Percentiles rank a stretch among this genome's conserved stretches.
These are phyloP conservation scores for Adansonia grandidieri DNA, from an alignment of 441 rosid species.

Conservation along the genomic window DNA sequence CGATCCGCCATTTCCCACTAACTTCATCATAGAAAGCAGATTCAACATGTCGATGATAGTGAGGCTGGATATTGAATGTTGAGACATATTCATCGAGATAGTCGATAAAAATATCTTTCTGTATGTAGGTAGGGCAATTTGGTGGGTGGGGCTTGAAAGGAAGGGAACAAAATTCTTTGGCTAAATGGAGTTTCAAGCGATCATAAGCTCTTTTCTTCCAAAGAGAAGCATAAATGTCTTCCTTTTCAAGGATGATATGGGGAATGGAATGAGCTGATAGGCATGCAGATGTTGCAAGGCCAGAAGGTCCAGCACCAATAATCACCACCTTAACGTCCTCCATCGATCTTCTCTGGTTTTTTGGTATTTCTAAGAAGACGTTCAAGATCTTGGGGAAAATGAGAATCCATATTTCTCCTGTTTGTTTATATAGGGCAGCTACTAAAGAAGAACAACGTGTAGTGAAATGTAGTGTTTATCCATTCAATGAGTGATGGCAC, in stretches of 20 bases:
- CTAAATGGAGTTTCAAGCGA: conserved; percentile 51
- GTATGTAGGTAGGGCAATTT: conserved; percentile 39
- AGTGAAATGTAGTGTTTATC: neutral
- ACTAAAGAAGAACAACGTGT: neutral
- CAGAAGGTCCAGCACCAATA: conserved; percentile 63
- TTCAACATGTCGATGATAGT: conserved; percentile 39
- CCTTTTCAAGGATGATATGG: conserved; percentile 48
- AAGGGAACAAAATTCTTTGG: conserved; percentile 51
- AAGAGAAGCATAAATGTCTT: conserved; percentile 50
- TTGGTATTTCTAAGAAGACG: neutral
- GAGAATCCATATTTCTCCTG: neutral
- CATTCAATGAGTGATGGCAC: neutral
- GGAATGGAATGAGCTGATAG: conserved; percentile 41
- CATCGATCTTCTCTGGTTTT: conserved; percentile 8
- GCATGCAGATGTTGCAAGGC: conserved; percentile 54
- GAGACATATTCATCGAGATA: conserved; percentile 46
- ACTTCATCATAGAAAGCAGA: conserved; percentile 32
- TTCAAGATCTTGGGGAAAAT: neutral
- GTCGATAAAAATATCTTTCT: conserved; percentile 36
- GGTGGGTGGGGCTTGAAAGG: conserved; percentile 44
- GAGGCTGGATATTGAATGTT: conserved; percentile 37
- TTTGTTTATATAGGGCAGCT: neutral
- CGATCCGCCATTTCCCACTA: conserved; percentile 37
- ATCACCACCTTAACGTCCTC: conserved; percentile 35
- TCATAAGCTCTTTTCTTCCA: conserved; percentile 62